Conservation (phyloP, 768 basidiomycete genomes). For the Gautieria morchelliformis region DNA sequence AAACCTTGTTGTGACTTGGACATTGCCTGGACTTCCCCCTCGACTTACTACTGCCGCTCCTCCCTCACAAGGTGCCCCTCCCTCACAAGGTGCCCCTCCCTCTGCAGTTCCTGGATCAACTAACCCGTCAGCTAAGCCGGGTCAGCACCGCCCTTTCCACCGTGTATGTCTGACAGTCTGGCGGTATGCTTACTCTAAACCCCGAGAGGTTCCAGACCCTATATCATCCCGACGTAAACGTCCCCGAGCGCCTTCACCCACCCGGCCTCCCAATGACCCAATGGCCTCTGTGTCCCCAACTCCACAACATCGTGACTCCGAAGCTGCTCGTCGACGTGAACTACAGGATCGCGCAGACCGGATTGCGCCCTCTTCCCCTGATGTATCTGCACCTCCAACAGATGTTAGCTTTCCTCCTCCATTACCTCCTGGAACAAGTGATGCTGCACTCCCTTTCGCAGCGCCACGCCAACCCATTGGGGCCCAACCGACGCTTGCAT, state of each 20-base stretch:
- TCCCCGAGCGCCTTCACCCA: neutral
- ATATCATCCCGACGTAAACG: conserved; percentile 11
- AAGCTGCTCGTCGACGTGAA: neutral
- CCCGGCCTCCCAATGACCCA: neutral
- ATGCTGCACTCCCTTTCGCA: conserved; percentile 31
- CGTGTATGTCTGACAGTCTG: conserved; percentile 57
- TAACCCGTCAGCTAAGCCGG: conserved; percentile 27
- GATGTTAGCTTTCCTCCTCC: conserved; percentile 31
- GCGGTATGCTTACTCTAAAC: conserved; percentile 62
- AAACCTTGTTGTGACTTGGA: conserved; percentile 1
- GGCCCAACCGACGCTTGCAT: conserved; percentile 7
- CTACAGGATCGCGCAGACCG: conserved; percentile 4
- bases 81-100: neutral
- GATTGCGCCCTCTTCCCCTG: conserved; percentile 4
- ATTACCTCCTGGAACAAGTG: conserved; percentile 41
- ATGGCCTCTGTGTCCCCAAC: neutral
- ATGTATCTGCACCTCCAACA: neutral
- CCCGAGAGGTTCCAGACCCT: conserved; percentile 42
- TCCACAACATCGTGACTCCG: neutral
- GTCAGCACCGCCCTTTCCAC: conserved; percentile 42
- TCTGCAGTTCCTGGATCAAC: neutral
- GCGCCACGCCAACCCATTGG: conserved; percentile 1
- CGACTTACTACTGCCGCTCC: neutral
- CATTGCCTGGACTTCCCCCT: neutral
- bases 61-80: neutral